These are phyloP conservation scores for Exophiala lecanii-corni DNA, from an alignment of 2,329 filamentous ascomycete species.

Conservation along the genomic window DNA sequence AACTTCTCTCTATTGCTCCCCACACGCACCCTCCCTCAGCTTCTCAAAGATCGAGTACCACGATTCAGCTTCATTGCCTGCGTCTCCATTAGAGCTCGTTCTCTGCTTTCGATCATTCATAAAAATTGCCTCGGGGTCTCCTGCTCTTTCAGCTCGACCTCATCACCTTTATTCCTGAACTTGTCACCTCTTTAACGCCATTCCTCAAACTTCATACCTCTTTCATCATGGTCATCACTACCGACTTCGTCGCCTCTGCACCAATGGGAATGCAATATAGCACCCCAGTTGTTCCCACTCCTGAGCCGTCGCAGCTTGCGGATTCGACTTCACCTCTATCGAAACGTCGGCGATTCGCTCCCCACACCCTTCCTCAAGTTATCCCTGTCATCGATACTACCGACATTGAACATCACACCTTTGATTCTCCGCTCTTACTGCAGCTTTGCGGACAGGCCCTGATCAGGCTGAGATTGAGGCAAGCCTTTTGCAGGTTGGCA, in stretches of 20 bases:
- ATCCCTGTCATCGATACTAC: slow-evolving; percentile 21
- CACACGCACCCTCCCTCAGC: neutral
- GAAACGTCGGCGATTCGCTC: slow-evolving; percentile 43
- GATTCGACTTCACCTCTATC: slow-evolving; percentile 27
- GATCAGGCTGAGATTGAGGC: slow-evolving; percentile 57
- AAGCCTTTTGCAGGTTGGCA: slow-evolving; percentile 84
- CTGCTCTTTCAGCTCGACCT: no score
- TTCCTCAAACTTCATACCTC: neutral
- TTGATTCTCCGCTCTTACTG: slow-evolving; percentile 33
- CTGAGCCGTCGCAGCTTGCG: slow-evolving; percentile 1
- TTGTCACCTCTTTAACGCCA: no score
- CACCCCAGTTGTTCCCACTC: no score
- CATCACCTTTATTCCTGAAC: slow-evolving; percentile 23
- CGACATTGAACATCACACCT: slow-evolving; percentile 23
- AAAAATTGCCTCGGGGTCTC: slow-evolving; percentile 27
- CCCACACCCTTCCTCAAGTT: slow-evolving; percentile 32
- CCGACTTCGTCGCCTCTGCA: slow-evolving; percentile 12
- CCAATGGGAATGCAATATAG: no score
- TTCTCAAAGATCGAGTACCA: no score
- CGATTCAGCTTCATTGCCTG: no score
- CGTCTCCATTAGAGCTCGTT: no score
- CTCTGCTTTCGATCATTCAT: slow-evolving; percentile 1
- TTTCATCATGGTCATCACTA: slow-evolving; percentile 14
- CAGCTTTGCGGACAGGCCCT: slow-evolving; percentile 35
- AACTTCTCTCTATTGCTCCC: neutral